phyloP scores from a whole-genome alignment of 2,329 filamentous ascomycete species.

The Metarhizium brunneum region DNA sequence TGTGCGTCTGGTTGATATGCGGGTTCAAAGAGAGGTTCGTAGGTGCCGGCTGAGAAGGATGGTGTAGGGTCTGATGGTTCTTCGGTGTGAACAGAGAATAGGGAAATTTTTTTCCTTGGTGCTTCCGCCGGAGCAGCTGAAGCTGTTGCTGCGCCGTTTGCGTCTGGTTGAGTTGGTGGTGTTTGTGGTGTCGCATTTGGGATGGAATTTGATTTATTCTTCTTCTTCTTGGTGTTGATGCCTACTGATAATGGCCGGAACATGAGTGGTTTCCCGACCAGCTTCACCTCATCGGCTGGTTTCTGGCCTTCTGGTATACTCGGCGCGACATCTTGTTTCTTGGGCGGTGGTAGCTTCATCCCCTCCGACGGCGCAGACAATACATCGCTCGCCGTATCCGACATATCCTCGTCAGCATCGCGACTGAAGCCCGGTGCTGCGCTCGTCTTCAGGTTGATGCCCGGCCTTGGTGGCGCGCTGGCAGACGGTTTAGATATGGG shows the following conservation, averaged over 20 bases:
- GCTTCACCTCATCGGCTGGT: slow-evolving; percentile 53
- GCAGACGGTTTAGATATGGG: slow-evolving; percentile 13
- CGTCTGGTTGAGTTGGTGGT: background rate
- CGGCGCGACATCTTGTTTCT: slow-evolving; percentile 32
- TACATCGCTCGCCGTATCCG: background rate
- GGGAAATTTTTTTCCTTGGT: slow-evolving; percentile 47
- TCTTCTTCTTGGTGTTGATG: slow-evolving; percentile 64
- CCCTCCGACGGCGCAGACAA: slow-evolving; percentile 12
- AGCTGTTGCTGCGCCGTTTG: slow-evolving; percentile 7
- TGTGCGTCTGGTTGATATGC: slow-evolving; percentile 10
- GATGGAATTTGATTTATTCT: slow-evolving; percentile 22
- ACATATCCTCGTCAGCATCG: slow-evolving; percentile 23
- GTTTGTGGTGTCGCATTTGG: slow-evolving; percentile 3
- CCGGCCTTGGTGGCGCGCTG: slow-evolving; percentile 22
- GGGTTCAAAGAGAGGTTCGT: slow-evolving; percentile 43
- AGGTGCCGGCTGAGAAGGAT: slow-evolving; percentile 21
- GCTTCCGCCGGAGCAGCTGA: slow-evolving; percentile 11
- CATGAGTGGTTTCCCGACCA: slow-evolving; percentile 72
- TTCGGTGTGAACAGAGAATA: slow-evolving; percentile 56
- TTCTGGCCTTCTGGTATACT: slow-evolving; percentile 47
- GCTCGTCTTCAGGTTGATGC: slow-evolving; percentile 70
- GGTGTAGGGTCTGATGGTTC: slow-evolving; percentile 18
- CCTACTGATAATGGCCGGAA: slow-evolving; percentile 85
- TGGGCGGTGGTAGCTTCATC: slow-evolving; percentile 30
- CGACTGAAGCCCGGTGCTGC: slow-evolving; percentile 74